phyloP scores from a whole-genome alignment of 225 moss, liverwort and hornwort genomes.

The Climacium dendroides region DNA sequence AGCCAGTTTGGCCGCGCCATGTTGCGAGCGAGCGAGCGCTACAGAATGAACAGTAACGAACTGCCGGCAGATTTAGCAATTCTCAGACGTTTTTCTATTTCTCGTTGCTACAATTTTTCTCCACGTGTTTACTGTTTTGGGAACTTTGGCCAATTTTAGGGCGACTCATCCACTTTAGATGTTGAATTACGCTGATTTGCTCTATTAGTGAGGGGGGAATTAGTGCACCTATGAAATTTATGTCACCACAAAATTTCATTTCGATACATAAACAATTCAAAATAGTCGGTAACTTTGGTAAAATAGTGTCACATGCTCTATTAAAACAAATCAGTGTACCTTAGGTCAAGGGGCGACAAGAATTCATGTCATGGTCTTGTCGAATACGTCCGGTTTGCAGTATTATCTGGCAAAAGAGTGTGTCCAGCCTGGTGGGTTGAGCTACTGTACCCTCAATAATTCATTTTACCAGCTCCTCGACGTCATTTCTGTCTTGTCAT shows the following conservation, averaged over 20 bases:
- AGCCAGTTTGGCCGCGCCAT: background rate
- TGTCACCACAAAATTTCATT: background rate
- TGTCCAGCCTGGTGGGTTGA: background rate
- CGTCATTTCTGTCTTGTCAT: background rate
- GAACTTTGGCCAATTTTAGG: background rate
- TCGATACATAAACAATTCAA: background rate
- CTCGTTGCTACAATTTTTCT: background rate
- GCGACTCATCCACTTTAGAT: background rate
- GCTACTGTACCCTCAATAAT: background rate
- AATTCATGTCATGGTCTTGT: background rate
- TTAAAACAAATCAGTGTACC: background rate
- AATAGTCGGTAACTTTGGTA: background rate
- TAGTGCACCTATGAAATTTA: background rate
- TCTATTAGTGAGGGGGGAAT: background rate
- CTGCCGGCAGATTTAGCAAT: background rate
- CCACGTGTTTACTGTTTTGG: too few species aligned
- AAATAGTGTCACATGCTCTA: background rate
- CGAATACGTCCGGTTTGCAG: background rate
- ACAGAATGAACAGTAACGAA: background rate
- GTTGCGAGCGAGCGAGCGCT: background rate
- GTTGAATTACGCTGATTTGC: background rate
- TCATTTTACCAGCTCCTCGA: background rate
- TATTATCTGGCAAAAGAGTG: background rate
- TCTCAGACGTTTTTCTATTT: background rate
- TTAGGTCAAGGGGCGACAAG: background rate